These are phyloP conservation scores for Francoa sonchifolia DNA, from an alignment of 441 rosid species.

Conservation along the genomic window DNA sequence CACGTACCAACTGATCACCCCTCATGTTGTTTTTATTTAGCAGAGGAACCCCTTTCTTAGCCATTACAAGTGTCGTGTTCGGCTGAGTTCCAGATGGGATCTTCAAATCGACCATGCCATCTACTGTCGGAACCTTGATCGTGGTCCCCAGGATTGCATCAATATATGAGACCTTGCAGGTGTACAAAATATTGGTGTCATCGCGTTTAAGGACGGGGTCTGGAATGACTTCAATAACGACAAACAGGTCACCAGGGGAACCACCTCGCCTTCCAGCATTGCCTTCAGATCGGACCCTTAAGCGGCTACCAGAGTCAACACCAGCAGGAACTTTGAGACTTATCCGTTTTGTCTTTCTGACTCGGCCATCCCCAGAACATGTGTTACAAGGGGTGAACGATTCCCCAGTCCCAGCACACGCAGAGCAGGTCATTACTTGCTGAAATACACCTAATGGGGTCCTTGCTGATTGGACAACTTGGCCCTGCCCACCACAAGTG, in stretches of 20 bases:
- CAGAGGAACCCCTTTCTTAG: conserved; percentile 81
- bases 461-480: conserved; percentile 79
- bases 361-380: conserved; percentile 88
- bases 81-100: conserved; percentile 93
- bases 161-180: conserved; percentile 76
- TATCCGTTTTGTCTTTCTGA: conserved; percentile 72
- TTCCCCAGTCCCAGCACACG: conserved; percentile 76
- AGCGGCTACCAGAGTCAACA: conserved; percentile 86
- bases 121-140: conserved; percentile 80
- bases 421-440: conserved; percentile 86
- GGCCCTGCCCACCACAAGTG: conserved; percentile 95
- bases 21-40: conserved; percentile 79
- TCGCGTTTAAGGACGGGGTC: conserved; percentile 82
- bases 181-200: conserved; percentile 67
- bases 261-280: conserved; percentile 92
- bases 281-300: conserved; percentile 87
- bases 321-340: conserved; percentile 91
- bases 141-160: conserved; percentile 88
- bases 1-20: conserved; percentile 92
- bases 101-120: conserved; percentile 86
- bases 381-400: conserved; percentile 61
- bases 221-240: conserved; percentile 66
- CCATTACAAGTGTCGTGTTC: conserved; percentile 81
- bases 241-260: conserved; percentile 82
- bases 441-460: conserved; percentile 95